Base-by-base conservation (phyloP, 2,329 filamentous ascomycete genomes). In the Colletotrichum cuscutae region DNA sequence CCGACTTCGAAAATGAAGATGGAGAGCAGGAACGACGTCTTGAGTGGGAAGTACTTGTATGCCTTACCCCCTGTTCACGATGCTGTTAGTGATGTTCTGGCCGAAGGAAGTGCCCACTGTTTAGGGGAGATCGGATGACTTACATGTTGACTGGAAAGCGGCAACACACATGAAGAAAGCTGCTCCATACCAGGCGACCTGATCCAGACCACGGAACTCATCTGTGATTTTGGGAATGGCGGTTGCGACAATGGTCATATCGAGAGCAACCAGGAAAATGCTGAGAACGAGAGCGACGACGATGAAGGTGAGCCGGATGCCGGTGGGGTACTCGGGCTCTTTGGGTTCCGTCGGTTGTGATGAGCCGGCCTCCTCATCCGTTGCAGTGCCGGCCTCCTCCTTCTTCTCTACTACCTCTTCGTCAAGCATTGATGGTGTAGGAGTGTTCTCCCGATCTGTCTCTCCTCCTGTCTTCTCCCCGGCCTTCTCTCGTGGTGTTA, bases 131-230 rank as follows among this genome's bases (percentile, higher is more conserved):
- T 65, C 4, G 28, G n/a, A 15, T 62, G 56, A 78, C 71, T 65
- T 73, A 73, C 71, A 86, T 19, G 82, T 81, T 56, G 84, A 83
- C 76, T 86, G 85, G 76, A 85, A 82, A 70, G 81, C 81, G 11
- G 83, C 86, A 35, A 86, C 77, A 1, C 85, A 86, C 75, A 88
- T 81, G 78, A 89, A 88, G 75, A 86, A 89, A 54, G 87, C 87
- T 19, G 87, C 84, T 2, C 88, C 89, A 75, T 91, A 91, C 90
- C 90, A 92, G 26, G 87, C 86, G 13, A 89, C 85, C 73, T 89
- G 86, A 46, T 84, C 82, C 22, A 89, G 83, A 60, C 85, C 82
- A 69, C 86, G 81, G 80, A 88, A 87, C 53, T 87, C 84, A 74
- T 84, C 85, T 1, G 88, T 89, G 76, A 90, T 89, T 73, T 86